Evolutionary conservation across 768 basidiomycete genomes (phyloP), one percentile per base, ranked within the genome.

Genomic region (Trametes cingulata): DNA sequence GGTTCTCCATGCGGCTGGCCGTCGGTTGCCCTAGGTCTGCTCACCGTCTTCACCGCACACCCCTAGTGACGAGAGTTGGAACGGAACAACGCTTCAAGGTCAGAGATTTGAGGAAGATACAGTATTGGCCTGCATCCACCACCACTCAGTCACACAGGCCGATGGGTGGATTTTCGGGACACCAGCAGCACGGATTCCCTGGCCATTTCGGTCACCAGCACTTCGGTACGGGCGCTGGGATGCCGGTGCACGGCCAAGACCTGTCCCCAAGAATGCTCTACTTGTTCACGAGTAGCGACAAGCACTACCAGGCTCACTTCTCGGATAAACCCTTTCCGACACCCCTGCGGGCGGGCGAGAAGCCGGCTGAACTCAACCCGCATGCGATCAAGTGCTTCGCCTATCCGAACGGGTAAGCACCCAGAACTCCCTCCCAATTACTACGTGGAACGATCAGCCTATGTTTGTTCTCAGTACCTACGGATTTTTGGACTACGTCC

Each of bases 1-100:
- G n/a, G 75, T 61, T 29, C 33, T 13, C n/a, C 51, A 14, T 14
- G 36, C 7, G 36, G 14, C 36, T 7, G 36, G 36, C 36, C 36
- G 36, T 36, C n/a, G 5, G 5, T 25, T 39, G 27, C 20, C 6
- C 45, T 22, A 54, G 12, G 20, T 25, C 10, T 15, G 39, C 29
- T 37, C 15, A 33, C 10, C 29, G 10, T 33, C 6, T 33, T 25
- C 7, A 37, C 19, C 50, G 13, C 20, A 10, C 9, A 1, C 4
- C 6, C 14, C n/a, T 35, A 80, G 80, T 81, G 5, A 80, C 78
- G 0, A 71, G 73, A 13, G 72, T 72, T 0, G 79, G 79, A 8
- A 74, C 72, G 0, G 73, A 78, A 41, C 75, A 77, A 62, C 74
- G 75, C 42, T 79, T 79, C 66, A 72, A 71, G 24, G 71, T 79